Percentiles rank a stretch among this genome's conserved stretches.
phyloP scores from a whole-genome alignment of 2,329 filamentous ascomycete species.

The Hypocrella siamensis region DNA sequence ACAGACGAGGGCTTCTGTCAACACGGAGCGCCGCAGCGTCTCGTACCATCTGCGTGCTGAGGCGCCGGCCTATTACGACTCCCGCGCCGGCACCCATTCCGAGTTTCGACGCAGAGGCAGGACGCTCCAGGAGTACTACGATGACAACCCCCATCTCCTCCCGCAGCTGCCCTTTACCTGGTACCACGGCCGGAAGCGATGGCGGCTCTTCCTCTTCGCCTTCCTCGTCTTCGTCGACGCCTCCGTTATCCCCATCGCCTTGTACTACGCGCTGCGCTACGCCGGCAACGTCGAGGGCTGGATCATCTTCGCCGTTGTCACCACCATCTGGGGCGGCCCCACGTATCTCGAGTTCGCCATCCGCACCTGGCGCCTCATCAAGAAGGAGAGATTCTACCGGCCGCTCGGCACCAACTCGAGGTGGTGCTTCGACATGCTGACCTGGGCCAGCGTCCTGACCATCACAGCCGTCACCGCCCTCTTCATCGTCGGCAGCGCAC shows the following conservation, averaged over 20 bases:
- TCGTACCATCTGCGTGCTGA: slow-evolving; percentile 17
- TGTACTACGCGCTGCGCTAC: slow-evolving; percentile 35
- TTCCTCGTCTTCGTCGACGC: slow-evolving; percentile 31
- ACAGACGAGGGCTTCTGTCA: no score
- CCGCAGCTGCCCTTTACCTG: slow-evolving; percentile 24
- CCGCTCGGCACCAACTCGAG: slow-evolving; percentile 28
- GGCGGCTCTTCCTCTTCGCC: slow-evolving; percentile 29
- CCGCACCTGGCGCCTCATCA: slow-evolving; percentile 30
- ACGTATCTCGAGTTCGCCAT: slow-evolving; percentile 37
- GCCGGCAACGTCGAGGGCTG: slow-evolving; percentile 20
- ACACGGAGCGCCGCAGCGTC: slow-evolving; percentile 18
- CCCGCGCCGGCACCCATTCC: slow-evolving; percentile 17
- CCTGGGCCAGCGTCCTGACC: slow-evolving; percentile 27
- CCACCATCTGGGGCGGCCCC: slow-evolving; percentile 38
- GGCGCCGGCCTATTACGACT: slow-evolving; percentile 24
- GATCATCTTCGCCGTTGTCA: slow-evolving; percentile 35
- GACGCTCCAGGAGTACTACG: slow-evolving; percentile 23
- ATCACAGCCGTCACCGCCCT: slow-evolving; percentile 33
- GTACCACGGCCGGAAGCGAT: slow-evolving; percentile 22
- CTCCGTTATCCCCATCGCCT: slow-evolving; percentile 28
- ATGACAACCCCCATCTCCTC: slow-evolving; percentile 20
- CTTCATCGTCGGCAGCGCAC: slow-evolving; percentile 33
- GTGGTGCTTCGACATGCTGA: slow-evolving; percentile 35
- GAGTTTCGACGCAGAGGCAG: slow-evolving; percentile 19
- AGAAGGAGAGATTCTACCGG: slow-evolving; percentile 31